Conservation (phyloP, 331 rosid species). For the Rosa hybrid region DNA sequence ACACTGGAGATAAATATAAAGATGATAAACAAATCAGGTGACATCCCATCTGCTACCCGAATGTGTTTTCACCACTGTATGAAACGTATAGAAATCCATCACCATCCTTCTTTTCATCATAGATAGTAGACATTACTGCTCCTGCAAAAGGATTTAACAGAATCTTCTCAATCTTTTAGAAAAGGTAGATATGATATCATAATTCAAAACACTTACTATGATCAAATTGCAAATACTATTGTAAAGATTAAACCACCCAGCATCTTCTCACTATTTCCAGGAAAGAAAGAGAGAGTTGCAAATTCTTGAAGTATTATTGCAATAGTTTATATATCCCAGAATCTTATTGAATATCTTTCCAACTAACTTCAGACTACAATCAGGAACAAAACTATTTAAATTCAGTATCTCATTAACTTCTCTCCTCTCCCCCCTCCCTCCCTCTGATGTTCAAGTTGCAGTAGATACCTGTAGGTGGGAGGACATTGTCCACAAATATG, state of each 20-base stretch:
- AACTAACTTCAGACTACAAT: not conserved
- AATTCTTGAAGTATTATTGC: not conserved
- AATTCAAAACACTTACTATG: not conserved
- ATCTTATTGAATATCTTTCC: not conserved
- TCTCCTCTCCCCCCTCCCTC: not conserved
- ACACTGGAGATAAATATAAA: too few relatives aligned
- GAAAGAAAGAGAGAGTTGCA: not conserved
- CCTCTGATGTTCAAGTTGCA: not conserved
- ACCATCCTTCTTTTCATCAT: conserved; percentile 56
- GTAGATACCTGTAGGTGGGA: conserved; percentile 47
- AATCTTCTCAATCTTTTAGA: conserved; percentile 1
- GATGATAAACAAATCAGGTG: not conserved
- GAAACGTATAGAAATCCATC: conserved; percentile 62
- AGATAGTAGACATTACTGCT: conserved; percentile 53
- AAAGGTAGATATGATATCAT: not conserved
- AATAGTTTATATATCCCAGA: not conserved
- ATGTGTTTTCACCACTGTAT: conserved; percentile 66
- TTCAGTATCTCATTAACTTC: not conserved
- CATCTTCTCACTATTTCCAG: not conserved
- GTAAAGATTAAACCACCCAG: not conserved
- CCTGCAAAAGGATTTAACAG: conserved; percentile 29
- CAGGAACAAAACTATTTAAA: not conserved
- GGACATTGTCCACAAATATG: conserved; percentile 49
- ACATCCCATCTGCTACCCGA: conserved; percentile 31
- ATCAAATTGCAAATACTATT: not conserved